Conservation (phyloP, 495 filamentous ascomycete species). For the Rhizodiscina lignyota region DNA sequence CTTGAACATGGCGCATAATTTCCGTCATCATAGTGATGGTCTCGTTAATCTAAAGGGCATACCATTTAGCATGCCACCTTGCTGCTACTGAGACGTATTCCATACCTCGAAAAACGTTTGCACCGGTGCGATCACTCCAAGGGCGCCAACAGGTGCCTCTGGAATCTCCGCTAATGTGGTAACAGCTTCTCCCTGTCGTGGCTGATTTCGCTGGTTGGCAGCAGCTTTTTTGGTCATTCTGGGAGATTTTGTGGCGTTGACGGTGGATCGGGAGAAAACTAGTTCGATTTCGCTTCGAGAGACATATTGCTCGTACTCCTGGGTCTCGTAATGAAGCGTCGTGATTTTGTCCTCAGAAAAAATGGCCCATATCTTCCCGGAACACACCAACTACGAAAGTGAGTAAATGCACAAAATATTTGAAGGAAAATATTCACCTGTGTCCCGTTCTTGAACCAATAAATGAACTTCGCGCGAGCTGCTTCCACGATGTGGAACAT, state of each 20-base stretch:
- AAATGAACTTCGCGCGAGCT: constrained; percentile 17
- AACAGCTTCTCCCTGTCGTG: constrained; percentile 12
- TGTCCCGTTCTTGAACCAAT: constrained; percentile 17
- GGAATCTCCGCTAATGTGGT: constrained; percentile 8
- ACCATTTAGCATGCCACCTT: too few relatives aligned
- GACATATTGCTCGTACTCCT: constrained; percentile 16
- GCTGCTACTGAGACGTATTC: constrained; percentile 1
- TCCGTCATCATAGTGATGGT: constrained; percentile 22
- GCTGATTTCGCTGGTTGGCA: constrained; percentile 6
- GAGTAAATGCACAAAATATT: constrained; percentile 3
- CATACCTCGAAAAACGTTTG: constrained; percentile 22
- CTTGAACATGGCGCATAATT: constrained; percentile 19
- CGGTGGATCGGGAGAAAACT: constrained; percentile 12
- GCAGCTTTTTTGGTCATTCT: constrained; percentile 20
- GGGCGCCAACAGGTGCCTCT: constrained; percentile 9
- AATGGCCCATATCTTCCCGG: constrained; percentile 16
- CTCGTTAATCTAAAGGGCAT: constrained; percentile 18
- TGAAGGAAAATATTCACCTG: constrained; percentile 13
- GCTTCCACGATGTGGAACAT: constrained; percentile 12
- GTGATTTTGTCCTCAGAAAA: constrained; percentile 18
- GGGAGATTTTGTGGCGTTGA: constrained; percentile 18
- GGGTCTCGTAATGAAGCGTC: constrained; percentile 15
- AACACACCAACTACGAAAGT: constrained; percentile 9
- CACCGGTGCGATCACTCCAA: constrained; percentile 13
- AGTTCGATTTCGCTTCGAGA: constrained; percentile 11